Evolutionary conservation across 2,329 filamentous ascomycete genomes (phyloP).

Genomic region (Calonectria naviculata): DNA sequence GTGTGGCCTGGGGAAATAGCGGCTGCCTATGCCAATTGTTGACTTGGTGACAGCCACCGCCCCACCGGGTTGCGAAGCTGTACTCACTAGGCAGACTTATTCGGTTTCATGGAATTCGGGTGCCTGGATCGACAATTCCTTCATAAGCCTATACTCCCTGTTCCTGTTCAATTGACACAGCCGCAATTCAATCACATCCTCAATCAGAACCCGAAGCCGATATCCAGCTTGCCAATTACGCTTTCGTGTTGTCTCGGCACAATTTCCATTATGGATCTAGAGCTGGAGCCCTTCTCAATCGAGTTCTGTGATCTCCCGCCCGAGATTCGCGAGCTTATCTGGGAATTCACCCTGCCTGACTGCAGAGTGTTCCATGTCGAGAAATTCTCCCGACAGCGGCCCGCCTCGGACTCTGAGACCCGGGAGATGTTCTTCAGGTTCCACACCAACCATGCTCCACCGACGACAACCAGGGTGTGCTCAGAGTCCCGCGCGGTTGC

Average conservation of each 20-base stretch:
- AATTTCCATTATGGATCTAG: slow-evolving; percentile 16
- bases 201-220: not conserved
- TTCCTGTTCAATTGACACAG: not conserved
- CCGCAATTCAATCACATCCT: not conserved
- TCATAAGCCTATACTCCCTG: not conserved
- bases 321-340: slow-evolving; percentile 44
- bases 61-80: slow-evolving; percentile 9
- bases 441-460: slow-evolving; percentile 34
- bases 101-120: slow-evolving; percentile 15
- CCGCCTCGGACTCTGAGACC: not conserved
- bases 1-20: not conserved
- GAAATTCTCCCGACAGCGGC: slow-evolving; percentile 11
- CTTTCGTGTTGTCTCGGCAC: not conserved
- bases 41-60: slow-evolving; percentile 15
- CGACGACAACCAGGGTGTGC: slow-evolving; percentile 35
- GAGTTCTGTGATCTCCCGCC: slow-evolving; percentile 32
- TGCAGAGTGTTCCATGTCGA: slow-evolving; percentile 45
- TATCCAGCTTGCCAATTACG: not conserved
- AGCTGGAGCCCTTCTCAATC: not conserved
- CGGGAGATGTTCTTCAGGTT: slow-evolving; percentile 31
- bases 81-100: slow-evolving; percentile 25
- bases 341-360: slow-evolving; percentile 41
- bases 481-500: slow-evolving; percentile 41
- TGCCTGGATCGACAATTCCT: slow-evolving; percentile 24
- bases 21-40: slow-evolving; percentile 28